phyloP scores from a whole-genome alignment of 1,284 basidiomycete species.

The Austropuccinia psidii region DNA sequence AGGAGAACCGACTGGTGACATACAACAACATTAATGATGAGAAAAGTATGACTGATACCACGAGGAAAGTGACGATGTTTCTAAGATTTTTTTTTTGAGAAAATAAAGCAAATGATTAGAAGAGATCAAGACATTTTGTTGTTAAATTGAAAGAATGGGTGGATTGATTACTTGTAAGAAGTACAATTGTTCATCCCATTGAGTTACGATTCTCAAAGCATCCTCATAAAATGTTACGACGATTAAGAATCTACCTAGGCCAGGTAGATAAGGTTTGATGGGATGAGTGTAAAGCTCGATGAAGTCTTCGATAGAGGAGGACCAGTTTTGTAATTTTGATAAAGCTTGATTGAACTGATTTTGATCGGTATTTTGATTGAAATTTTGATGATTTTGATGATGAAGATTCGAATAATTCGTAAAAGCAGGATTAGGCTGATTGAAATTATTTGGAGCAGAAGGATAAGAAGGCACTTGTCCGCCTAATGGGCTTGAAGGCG shows the following conservation, averaged over 20 bases:
- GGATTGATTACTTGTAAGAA: conserved; percentile 66
- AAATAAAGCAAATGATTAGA: neutral
- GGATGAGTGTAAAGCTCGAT: conserved; percentile 90
- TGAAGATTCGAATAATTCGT: neutral
- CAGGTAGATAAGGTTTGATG: conserved; percentile 85
- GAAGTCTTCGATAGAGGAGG: conserved; percentile 64
- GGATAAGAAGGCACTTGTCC: conserved; percentile 1
- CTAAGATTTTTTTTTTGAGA: conserved; percentile 40
- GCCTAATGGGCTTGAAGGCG: neutral
- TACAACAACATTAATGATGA: conserved; percentile 83
- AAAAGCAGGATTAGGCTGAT: neutral
- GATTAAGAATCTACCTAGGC: conserved; percentile 91
- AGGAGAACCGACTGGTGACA: conserved; percentile 48
- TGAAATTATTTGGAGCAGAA: conserved; percentile 6
- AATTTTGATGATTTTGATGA: neutral
- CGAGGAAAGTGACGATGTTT: conserved; percentile 83
- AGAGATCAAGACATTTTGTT: conserved; percentile 19
- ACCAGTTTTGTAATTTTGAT: conserved; percentile 10
- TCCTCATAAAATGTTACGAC: conserved; percentile 98
- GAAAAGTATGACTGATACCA: conserved; percentile 88
- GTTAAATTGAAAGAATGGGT: conserved; percentile 46
- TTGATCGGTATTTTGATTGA: neutral
- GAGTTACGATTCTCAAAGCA: conserved; percentile 82
- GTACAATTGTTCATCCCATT: conserved; percentile 95
- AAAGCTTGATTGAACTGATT: neutral